Evolutionary conservation across 345 rosid species (phyloP).

Genomic region (Kernera saxatilis): DNA sequence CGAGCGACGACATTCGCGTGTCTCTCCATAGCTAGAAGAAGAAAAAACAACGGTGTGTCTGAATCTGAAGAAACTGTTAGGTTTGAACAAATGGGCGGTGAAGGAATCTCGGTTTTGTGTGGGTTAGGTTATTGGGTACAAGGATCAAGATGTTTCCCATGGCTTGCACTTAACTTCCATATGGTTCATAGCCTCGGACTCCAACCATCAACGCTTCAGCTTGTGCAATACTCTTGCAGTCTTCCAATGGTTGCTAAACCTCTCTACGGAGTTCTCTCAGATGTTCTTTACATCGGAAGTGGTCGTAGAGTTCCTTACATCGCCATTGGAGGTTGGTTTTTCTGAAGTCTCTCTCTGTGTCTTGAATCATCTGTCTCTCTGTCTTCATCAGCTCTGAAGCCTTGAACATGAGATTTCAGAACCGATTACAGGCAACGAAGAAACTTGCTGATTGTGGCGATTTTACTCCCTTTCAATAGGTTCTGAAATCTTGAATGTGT

Average conservation of each 20-base stretch:
- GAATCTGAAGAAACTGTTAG: conserved; percentile 20
- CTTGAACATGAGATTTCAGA: neutral
- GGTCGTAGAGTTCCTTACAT: conserved; percentile 84
- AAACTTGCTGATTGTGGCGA: neutral
- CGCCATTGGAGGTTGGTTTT: conserved; percentile 70
- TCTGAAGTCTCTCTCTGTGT: neutral
- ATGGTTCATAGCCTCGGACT: conserved; percentile 67
- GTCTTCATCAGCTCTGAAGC: neutral
- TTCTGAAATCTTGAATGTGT: conserved; percentile 20
- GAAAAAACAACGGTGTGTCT: conserved; percentile 27
- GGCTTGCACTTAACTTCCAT: conserved; percentile 86
- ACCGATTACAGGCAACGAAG: neutral
- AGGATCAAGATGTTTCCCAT: conserved; percentile 90
- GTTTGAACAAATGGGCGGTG: conserved; percentile 38
- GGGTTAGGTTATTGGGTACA: conserved; percentile 90
- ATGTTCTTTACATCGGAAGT: conserved; percentile 59
- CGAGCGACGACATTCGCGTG: conserved; percentile 24
- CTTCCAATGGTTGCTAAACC: conserved; percentile 95
- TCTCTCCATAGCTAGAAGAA: conserved; percentile 31
- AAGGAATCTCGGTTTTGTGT: conserved; percentile 54
- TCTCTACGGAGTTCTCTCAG: conserved; percentile 75
- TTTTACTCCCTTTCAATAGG: neutral
- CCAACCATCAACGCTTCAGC: conserved; percentile 76
- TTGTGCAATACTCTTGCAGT: conserved; percentile 69
- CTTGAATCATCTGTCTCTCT: neutral